A percentile compares a stretch with the other conserved stretches of the same genome.
Evolutionary conservation across 148 eudicot genomes (phyloP).

Genomic region (Suaeda aralocaspica): DNA sequence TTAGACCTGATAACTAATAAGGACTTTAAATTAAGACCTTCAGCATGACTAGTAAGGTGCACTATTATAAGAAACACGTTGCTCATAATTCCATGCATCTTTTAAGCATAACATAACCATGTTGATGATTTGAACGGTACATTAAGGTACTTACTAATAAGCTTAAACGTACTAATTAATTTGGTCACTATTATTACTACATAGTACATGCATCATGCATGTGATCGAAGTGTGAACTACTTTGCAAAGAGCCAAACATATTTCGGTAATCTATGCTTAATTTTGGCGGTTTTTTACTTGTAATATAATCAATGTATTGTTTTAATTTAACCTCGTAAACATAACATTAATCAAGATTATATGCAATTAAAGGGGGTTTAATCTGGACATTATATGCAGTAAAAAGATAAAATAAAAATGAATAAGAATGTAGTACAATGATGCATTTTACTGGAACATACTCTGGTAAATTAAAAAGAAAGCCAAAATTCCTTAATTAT

Average conservation of each 20-base stretch:
- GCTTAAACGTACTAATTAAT: background rate
- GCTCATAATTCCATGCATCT: background rate
- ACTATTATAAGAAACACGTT: background rate
- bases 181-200: background rate
- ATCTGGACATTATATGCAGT: background rate
- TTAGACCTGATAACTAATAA: no score
- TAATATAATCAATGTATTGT: background rate
- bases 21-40: no score
- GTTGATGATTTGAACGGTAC: background rate
- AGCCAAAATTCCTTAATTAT: background rate
- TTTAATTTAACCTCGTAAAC: background rate
- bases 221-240: no score
- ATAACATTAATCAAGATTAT: background rate
- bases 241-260: slow-evolving; percentile 8
- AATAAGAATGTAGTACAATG: background rate
- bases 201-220: no score
- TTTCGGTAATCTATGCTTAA: background rate
- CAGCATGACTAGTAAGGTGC: background rate
- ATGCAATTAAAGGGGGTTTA: background rate
- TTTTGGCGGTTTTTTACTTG: background rate
- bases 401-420: background rate
- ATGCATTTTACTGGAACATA: slow-evolving; percentile 16
- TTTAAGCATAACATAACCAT: background rate
- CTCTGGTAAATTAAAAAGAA: background rate
- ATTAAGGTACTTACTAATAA: background rate